Evolutionary conservation across 1,139 yeast genomes (phyloP), one percentile per base, ranked within the genome.

Genomic region (Saccharomyces hybrid): DNA sequence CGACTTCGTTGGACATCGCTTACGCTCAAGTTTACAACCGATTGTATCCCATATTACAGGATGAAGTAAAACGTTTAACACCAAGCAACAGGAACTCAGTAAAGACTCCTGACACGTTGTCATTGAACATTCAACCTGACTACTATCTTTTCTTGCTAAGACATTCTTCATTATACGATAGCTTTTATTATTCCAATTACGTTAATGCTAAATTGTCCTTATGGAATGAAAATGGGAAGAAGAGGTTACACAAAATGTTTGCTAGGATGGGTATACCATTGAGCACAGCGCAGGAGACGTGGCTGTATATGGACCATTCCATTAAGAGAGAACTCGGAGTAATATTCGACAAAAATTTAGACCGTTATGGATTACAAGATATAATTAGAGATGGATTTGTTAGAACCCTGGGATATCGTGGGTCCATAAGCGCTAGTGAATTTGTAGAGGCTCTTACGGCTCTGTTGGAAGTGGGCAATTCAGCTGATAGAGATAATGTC

Each of bases 261-360:
- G 99, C 99, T 2, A 83, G 87, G 62, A 93, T 95, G 97, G 99
- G 99, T 6, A 86, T 95, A 5, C 86, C 97, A 0, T 74, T 95
- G 51, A 87, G 84, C 3, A 86, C 87, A 26, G 95, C 98, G 1
- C 87, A 86, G 63, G 97, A 95, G 70, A 84, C 85, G 59, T 95
- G 98, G 97, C 78, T 86, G 38, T 95, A 93, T 69, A 83, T 91
- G 84, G 95, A 90, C 66, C 80, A 88, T 50, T 78, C 80, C 14
- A 77, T 93, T 50, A 95, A 93, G 68, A 82, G 84, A 56, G 86
- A 83, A 58, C 73, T 95, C 34, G 85, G 86, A 23, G 72, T 76
- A 16, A 85, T 88, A 42, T 86, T 95, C 65, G 79, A 76, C 54
- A 83, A 82, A 59, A 87, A 88, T 53, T 73, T 89, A 6, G 86